Evolutionary conservation across 352 stramenopile species (phyloP).

Genomic region (Globisporangium canariense): DNA sequence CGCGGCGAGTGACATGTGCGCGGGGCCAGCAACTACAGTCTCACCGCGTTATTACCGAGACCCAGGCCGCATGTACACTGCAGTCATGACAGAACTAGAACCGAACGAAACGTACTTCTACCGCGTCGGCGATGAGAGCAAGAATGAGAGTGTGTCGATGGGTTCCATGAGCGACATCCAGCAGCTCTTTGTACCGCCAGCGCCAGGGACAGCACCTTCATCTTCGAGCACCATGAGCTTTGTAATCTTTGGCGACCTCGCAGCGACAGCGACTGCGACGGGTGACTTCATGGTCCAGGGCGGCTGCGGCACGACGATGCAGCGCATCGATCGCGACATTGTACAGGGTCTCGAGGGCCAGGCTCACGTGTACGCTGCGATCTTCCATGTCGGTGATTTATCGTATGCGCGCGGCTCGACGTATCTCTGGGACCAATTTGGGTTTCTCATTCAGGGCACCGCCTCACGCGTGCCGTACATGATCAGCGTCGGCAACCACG

Average conservation of each 20-base stretch:
- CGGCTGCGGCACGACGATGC: constrained; percentile 15
- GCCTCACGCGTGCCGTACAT: constrained; percentile 76
- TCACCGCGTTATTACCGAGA: constrained; percentile 15
- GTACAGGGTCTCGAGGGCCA: not conserved
- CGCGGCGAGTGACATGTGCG: constrained; percentile 17
- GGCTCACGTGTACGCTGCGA: constrained; percentile 49
- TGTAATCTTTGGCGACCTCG: constrained; percentile 59
- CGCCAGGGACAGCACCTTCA: not conserved
- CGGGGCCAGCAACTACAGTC: constrained; percentile 6
- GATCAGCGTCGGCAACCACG: constrained; percentile 59
- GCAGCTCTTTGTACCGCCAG: constrained; percentile 18
- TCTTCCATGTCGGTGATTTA: constrained; percentile 86
- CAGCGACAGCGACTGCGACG: constrained; percentile 9
- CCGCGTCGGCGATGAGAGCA: constrained; percentile 14
- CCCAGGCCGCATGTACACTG: constrained; percentile 14
- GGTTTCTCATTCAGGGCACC: constrained; percentile 75
- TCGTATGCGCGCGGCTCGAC: constrained; percentile 67
- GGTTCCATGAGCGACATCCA: constrained; percentile 11
- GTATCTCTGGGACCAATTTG: constrained; percentile 85
- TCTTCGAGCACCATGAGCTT: constrained; percentile 28
- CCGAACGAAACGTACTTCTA: constrained; percentile 17
- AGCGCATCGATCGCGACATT: constrained; percentile 17
- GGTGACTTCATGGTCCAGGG: constrained; percentile 17
- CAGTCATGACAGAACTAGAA: constrained; percentile 15
- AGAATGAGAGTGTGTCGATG: not conserved